These are phyloP conservation scores for Hanseniaspora clermontiae DNA, from an alignment of 805 yeast genomes.

Conservation along the genomic window DNA sequence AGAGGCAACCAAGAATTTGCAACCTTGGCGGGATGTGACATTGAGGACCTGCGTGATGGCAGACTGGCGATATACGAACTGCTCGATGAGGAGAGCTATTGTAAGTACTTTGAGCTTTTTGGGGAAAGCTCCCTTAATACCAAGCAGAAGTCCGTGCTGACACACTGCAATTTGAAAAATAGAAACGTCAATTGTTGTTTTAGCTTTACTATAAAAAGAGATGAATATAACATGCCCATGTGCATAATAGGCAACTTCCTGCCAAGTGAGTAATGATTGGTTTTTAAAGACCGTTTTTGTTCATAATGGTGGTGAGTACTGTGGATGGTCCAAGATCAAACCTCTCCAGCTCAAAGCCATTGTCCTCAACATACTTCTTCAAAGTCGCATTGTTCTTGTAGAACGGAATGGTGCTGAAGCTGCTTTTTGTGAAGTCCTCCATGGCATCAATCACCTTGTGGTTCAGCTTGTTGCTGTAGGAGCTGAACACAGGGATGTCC, in stretches of 20 bases:
- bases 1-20: constrained; percentile 95
- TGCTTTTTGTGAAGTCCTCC: constrained; percentile 26
- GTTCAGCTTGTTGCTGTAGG: constrained; percentile 24
- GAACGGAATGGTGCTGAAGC: constrained; percentile 26
- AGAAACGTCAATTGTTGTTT: constrained; percentile 87
- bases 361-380: constrained; percentile 16
- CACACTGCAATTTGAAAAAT: constrained; percentile 77
- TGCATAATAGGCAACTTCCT: constrained; percentile 93
- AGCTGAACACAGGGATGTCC: constrained; percentile 24
- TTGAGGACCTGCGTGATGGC: constrained; percentile 87
- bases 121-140: constrained; percentile 94
- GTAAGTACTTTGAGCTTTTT: constrained; percentile 93
- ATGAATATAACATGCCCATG: constrained; percentile 86
- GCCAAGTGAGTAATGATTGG: constrained; percentile 41
- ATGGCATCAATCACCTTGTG: constrained; percentile 23
- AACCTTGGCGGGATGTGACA: constrained; percentile 72
- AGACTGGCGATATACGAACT: constrained; percentile 82
- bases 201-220: constrained; percentile 85
- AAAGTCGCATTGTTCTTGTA: constrained; percentile 26
- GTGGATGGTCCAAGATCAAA: constrained; percentile 24
- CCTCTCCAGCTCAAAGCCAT: constrained; percentile 13
- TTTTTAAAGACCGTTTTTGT: constrained; percentile 3
- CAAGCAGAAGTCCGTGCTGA: constrained; percentile 86
- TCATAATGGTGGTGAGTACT: constrained; percentile 20
- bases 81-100: constrained; percentile 92